Conservation (phyloP, 352 stramenopile species). For the Pythium oligandrum region DNA sequence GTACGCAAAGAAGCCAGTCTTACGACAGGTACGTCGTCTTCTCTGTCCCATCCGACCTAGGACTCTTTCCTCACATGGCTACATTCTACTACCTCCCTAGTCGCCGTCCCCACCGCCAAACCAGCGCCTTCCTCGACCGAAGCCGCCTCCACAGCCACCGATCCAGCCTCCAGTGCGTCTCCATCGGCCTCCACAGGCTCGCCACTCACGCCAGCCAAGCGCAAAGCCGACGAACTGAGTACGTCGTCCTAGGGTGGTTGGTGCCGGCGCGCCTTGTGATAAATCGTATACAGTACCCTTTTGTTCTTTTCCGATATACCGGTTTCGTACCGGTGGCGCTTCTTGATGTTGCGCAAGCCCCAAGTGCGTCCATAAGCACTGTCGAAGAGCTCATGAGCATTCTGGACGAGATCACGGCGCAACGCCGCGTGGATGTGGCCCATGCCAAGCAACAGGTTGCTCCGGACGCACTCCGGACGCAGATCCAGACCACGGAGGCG, state of each 20-base stretch:
- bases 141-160: neutral
- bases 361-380: too few species aligned
- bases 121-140: constrained; percentile 11
- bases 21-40: constrained; percentile 37
- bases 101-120: constrained; percentile 9
- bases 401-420: constrained; percentile 71
- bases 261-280: too few species aligned
- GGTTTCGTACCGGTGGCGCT: too few species aligned
- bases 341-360: too few species aligned
- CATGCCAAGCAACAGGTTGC: constrained; percentile 40
- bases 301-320: too few species aligned
- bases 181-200: too few species aligned
- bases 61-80: neutral
- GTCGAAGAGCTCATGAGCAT: constrained; percentile 42
- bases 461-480: constrained; percentile 43
- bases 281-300: too few species aligned
- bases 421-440: constrained; percentile 64
- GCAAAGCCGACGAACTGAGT: constrained; percentile 48
- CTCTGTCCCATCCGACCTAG: neutral
- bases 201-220: constrained; percentile 32
- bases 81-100: neutral
- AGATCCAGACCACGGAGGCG: constrained; percentile 81
- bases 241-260: too few species aligned
- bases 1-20: constrained; percentile 58
- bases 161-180: neutral